A percentile compares a stretch with the other conserved stretches of the same genome.
Conservation (phyloP, 2,329 filamentous ascomycete genomes). For the Didymella keratinophila region DNA sequence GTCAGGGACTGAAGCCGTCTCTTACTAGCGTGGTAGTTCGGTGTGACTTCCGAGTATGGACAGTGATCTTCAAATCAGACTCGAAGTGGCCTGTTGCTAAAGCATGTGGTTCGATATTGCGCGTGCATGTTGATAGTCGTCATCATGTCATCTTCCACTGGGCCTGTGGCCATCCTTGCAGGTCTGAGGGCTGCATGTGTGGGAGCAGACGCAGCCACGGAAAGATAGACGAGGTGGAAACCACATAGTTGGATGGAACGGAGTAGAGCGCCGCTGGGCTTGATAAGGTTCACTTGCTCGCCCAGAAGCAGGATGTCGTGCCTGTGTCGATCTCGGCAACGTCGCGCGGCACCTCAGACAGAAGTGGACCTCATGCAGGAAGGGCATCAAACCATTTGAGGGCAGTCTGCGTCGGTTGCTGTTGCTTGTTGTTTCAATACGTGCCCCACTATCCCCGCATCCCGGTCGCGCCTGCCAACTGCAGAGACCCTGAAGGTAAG, state of each 20-base stretch:
- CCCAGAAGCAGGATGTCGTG: neutral
- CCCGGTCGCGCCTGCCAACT: neutral
- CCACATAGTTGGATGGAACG: neutral
- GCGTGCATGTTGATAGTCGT: neutral
- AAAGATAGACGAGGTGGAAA: neutral
- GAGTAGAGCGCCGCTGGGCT: slow-evolving; percentile 6
- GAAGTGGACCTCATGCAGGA: slow-evolving; percentile 2
- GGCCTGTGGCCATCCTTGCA: neutral
- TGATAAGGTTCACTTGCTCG: slow-evolving; percentile 5
- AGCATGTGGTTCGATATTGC: neutral
- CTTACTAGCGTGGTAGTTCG: neutral
- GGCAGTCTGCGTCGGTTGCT: neutral
- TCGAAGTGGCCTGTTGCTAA: neutral
- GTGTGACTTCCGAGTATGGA: neutral
- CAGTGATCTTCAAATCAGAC: slow-evolving; percentile 5
- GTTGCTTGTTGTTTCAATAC: slow-evolving; percentile 5
- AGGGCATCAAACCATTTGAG: neutral
- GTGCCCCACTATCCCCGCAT: slow-evolving; percentile 8
- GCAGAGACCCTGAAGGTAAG: slow-evolving; percentile 5
- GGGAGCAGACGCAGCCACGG: neutral
- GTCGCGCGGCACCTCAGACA: slow-evolving; percentile 3
- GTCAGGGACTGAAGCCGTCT: neutral
- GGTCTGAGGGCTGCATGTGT: neutral
- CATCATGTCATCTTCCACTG: neutral
- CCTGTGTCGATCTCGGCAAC: slow-evolving; percentile 10